Evolutionary conservation across 1,139 yeast species (phyloP), one percentile per base, ranked within the genome.

Genomic region (Starmera stellimalicola): DNA sequence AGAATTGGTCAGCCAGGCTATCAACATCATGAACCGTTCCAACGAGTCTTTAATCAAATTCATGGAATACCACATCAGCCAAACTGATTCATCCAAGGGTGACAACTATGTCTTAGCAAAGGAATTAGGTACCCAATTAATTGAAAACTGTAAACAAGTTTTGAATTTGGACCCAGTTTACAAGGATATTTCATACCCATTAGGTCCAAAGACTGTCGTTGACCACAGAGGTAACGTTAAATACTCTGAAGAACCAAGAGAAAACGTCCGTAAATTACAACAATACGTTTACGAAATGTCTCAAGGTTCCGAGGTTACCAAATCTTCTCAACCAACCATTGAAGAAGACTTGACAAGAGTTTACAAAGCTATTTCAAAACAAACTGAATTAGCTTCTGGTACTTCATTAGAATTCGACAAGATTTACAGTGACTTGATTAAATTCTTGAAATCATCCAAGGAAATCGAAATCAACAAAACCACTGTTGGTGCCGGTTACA

Each of bases 241-340:
- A 39, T 91, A 85, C 62, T 69, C 75, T 43, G 98, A 91, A 65
- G 79, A 72, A 42, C 78, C 85, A 57, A 83, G 95, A 61, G 85
- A 91, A 31, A 73, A 91, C 39, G 94, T 88, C 44, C 79, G 97
- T 64, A 91, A 91, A 60, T 74, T 91, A 45, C 96, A 93, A 63
- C 94, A 88, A 58, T 91, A 91, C 55, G 97, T 91, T 46, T 74
- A 77, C 55, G 95, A 85, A 61, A 88, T 91, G 97, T 95, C 97
- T 35, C 79, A 76, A 54, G 98, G 98, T 63, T 91, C 95, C 50
- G 76, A 76, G 47, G 65, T 84, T 57, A 84, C 97, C 43, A 77
- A 68, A 51, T 44, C 47, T 36, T 54, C 61, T 24, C 77, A 77
- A 55, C 85, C 91, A 52, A 73, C 94, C 33, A 78, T 82, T 52